Conservation (phyloP, 2,329 filamentous ascomycete species). For the Penicillium sp. region DNA sequence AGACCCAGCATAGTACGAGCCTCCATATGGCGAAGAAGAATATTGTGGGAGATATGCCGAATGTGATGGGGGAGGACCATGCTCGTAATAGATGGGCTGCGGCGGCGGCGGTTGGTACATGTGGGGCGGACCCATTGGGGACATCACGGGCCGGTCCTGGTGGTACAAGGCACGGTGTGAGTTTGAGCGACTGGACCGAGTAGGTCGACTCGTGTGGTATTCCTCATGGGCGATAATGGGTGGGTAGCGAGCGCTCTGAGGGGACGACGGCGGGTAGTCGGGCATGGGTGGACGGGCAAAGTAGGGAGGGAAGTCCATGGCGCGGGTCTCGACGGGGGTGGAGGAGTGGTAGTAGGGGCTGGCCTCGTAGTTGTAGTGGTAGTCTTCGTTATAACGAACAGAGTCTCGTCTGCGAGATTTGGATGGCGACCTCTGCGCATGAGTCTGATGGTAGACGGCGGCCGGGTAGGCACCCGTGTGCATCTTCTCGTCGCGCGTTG, state of each 20-base stretch:
- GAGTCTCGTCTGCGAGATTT: conserved; percentile 35
- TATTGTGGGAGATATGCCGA: conserved; percentile 37
- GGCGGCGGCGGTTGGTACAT: conserved; percentile 24
- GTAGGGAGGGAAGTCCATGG: conserved; percentile 32
- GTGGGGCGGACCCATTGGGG: conserved; percentile 28
- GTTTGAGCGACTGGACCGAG: conserved; percentile 31
- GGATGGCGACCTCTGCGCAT: conserved; percentile 33
- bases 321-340: conserved; percentile 30
- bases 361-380: conserved; percentile 36
- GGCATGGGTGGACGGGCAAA: conserved; percentile 26
- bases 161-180: conserved; percentile 37
- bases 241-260: conserved; percentile 31
- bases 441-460: conserved; percentile 29
- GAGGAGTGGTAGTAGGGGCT: conserved; percentile 34
- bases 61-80: conserved; percentile 37
- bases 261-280: conserved; percentile 33
- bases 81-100: conserved; percentile 22
- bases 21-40: conserved; percentile 33
- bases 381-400: conserved; percentile 29
- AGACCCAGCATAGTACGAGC: conserved; percentile 28
- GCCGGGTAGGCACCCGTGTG: conserved; percentile 33
- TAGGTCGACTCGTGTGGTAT: conserved; percentile 27
- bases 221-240: conserved; percentile 23
- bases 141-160: conserved; percentile 33
- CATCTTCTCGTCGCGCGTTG: conserved; percentile 36